These are phyloP conservation scores for Hypoxylon subgilvum DNA, from an alignment of 495 filamentous ascomycete species.

Conservation along the genomic window DNA sequence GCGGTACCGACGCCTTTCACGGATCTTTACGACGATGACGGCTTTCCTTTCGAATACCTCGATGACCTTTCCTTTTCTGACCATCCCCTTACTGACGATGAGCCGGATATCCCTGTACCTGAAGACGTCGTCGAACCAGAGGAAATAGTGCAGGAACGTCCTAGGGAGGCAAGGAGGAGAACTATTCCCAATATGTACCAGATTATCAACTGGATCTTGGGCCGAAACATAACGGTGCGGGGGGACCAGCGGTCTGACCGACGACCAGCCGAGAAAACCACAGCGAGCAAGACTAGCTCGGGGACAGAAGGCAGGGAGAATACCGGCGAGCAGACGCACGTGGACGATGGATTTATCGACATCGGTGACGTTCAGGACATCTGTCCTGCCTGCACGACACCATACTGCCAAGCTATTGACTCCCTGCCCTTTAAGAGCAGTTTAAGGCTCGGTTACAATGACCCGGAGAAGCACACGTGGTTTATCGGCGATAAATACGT, in stretches of 20 bases:
- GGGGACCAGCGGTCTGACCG: background rate
- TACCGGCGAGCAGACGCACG: background rate
- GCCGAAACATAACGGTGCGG: conserved; percentile 4
- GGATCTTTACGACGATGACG: conserved; percentile 8
- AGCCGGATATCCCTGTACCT: background rate
- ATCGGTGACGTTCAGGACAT: conserved; percentile 40
- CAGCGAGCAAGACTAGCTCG: background rate
- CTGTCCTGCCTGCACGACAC: conserved; percentile 36
- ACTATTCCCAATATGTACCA: conserved; percentile 10
- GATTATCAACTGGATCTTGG: conserved; percentile 23
- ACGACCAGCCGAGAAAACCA: background rate
- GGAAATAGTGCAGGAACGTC: background rate
- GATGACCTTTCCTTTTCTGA: too few relatives aligned
- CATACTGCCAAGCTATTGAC: conserved; percentile 34
- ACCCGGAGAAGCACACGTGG: conserved; percentile 35
- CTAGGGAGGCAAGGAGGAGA: background rate
- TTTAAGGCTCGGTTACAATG: conserved; percentile 31
- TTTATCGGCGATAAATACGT: conserved; percentile 34
- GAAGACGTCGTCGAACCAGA: background rate
- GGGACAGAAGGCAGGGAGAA: background rate
- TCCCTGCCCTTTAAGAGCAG: conserved; percentile 37
- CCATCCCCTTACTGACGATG: background rate
- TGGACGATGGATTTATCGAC: conserved; percentile 30
- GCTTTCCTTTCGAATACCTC: conserved; percentile 17
- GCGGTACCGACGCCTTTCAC: background rate